Conservation (phyloP, 2,329 filamentous ascomycete species). For the Penicillium sp. region DNA sequence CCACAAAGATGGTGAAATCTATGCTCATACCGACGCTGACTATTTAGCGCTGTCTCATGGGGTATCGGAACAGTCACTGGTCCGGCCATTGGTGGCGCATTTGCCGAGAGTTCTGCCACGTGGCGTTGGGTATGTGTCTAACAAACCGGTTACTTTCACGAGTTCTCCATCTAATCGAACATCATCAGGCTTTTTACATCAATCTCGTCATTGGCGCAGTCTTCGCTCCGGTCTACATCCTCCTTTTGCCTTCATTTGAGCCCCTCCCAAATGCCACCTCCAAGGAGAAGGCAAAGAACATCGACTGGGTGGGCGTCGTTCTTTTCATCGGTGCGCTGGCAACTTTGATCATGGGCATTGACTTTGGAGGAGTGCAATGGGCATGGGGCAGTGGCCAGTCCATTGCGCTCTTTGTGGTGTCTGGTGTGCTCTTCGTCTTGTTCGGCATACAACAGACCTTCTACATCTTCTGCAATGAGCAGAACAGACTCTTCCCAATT, state of each 20-base stretch:
- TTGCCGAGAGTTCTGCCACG: background rate
- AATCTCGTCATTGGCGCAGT: constrained; percentile 29
- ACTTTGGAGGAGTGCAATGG: constrained; percentile 46
- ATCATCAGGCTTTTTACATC: background rate
- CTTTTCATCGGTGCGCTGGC: background rate
- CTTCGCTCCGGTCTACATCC: constrained; percentile 14
- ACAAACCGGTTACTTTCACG: background rate
- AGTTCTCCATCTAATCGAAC: background rate
- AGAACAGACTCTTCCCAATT: background rate
- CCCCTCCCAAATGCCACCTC: constrained; percentile 9
- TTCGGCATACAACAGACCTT: background rate
- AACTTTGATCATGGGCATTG: constrained; percentile 36
- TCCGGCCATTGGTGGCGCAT: constrained; percentile 1
- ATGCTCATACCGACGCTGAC: no score
- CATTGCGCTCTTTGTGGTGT: background rate
- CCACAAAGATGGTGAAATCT: no score
- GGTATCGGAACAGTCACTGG: background rate
- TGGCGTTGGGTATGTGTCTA: background rate
- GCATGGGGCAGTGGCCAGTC: constrained; percentile 39
- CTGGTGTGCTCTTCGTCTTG: background rate
- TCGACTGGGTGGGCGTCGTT: background rate
- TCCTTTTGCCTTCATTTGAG: background rate
- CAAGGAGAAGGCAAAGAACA: constrained; percentile 18
- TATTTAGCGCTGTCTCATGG: background rate
- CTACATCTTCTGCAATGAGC: background rate